Percentiles rank a stretch among this genome's conserved stretches.
Evolutionary conservation across 2,329 filamentous ascomycete species (phyloP).

Genomic region (Stachybotrys elegans): DNA sequence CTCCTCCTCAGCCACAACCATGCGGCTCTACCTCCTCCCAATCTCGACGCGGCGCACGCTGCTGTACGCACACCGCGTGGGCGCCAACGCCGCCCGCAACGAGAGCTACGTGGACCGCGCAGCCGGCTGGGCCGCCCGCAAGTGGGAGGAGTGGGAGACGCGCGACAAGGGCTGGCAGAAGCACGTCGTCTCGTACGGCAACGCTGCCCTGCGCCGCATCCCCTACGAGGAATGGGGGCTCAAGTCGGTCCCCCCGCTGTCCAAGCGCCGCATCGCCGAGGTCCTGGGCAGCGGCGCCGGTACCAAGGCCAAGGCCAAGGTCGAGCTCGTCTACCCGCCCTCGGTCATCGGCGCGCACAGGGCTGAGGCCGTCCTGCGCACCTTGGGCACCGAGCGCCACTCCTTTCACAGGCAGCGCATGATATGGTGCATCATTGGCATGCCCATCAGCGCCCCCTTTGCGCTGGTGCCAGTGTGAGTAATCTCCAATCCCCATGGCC

Average conservation of each 20-base stretch:
- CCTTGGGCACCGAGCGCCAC: conserved; percentile 75
- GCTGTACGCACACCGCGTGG: conserved; percentile 81
- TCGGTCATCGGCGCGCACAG: conserved; percentile 60
- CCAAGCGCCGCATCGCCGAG: conserved; percentile 56
- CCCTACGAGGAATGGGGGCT: conserved; percentile 97
- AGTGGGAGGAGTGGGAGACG: conserved; percentile 85
- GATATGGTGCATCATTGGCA: conserved; percentile 74
- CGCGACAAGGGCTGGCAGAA: conserved; percentile 84
- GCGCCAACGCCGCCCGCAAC: conserved; percentile 45
- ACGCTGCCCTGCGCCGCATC: conserved; percentile 78
- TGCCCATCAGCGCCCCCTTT: conserved; percentile 80
- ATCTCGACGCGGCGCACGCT: conserved; percentile 87
- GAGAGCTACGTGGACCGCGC: conserved; percentile 59
- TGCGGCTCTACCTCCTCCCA: conserved; percentile 92
- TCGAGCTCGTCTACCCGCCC: conserved; percentile 72
- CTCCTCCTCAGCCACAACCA: conserved; percentile 32
- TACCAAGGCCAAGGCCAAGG: conserved; percentile 56
- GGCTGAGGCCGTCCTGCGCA: conserved; percentile 61
- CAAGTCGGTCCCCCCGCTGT: conserved; percentile 86
- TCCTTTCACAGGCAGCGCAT: conserved; percentile 70
- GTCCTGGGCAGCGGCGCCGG: too few relatives aligned
- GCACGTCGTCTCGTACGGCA: conserved; percentile 79
- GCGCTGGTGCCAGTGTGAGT: conserved; percentile 80
- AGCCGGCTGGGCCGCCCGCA: conserved; percentile 64
- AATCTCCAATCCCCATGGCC: not conserved